These are phyloP conservation scores for Penicillium sp. DNA, from an alignment of 2,329 filamentous ascomycete species.

Conservation along the genomic window DNA sequence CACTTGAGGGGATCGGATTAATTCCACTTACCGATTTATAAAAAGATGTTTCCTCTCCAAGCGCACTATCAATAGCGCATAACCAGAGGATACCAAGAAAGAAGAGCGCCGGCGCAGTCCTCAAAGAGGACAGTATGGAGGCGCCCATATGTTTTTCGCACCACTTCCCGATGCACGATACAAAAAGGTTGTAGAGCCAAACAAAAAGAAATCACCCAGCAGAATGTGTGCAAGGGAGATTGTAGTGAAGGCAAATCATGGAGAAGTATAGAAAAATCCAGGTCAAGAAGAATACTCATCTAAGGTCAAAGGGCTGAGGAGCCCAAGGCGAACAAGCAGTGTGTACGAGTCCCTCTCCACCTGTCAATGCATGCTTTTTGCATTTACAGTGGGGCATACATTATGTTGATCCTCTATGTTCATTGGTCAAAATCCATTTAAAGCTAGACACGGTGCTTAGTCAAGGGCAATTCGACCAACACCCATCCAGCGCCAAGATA, in stretches of 20 bases:
- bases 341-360: constrained; percentile 5
- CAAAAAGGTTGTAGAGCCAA: background rate
- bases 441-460: constrained; percentile 1
- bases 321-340: background rate
- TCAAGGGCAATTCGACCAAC: background rate
- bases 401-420: background rate
- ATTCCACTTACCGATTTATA: constrained; percentile 39
- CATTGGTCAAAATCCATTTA: constrained; percentile 1
- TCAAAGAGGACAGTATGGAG: constrained; percentile 17
- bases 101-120: constrained; percentile 11
- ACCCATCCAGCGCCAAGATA: constrained; percentile 4
- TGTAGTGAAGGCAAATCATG: background rate
- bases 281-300: background rate
- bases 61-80: constrained; percentile 16
- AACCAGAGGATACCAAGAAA: constrained; percentile 23
- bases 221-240: background rate
- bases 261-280: background rate
- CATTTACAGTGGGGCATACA: background rate
- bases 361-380: constrained; percentile 1
- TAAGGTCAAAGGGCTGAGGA: background rate
- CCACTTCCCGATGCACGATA: constrained; percentile 17
- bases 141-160: constrained; percentile 31
- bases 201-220: background rate
- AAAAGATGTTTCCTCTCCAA: constrained; percentile 33
- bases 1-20: background rate